Evolutionary conservation across 495 filamentous ascomycete species (phyloP).

Genomic region (Neurospora pannonica): DNA sequence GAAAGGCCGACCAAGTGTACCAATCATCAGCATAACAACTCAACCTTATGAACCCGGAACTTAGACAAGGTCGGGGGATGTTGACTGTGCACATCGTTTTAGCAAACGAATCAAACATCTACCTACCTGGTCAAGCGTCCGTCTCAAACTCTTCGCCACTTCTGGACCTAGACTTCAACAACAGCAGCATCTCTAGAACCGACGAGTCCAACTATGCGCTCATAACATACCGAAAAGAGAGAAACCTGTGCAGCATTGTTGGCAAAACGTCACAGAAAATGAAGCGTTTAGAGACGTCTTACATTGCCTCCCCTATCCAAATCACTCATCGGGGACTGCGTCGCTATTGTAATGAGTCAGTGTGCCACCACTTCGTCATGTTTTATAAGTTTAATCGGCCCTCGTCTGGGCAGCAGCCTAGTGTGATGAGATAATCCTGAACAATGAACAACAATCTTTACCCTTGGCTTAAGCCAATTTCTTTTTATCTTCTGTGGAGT

Average conservation of each 20-base stretch:
- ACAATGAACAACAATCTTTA: not conserved
- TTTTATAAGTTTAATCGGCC: not conserved
- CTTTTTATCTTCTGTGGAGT: not conserved
- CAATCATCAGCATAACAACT: not conserved
- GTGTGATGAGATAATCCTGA: not conserved
- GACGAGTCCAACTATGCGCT: not conserved
- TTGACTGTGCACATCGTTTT: not conserved
- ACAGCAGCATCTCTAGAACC: not conserved
- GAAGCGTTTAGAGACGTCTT: not conserved
- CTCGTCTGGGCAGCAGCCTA: not conserved
- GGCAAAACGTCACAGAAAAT: not conserved
- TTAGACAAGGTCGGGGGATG: not conserved
- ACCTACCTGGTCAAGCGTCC: not conserved
- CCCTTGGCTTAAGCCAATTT: not conserved
- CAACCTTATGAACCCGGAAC: not conserved
- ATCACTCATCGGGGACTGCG: not conserved
- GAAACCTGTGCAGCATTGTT: not conserved
- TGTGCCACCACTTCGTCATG: not conserved
- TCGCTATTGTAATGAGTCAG: not conserved
- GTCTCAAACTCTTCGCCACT: not conserved
- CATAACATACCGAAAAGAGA: not conserved
- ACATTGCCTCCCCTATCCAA: not conserved
- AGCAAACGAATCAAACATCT: not conserved
- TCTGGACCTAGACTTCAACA: not conserved
- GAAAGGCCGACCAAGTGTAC: not conserved